phyloP scores from a whole-genome alignment of 371 early-diverging fungal genomes.

The Funneliformis caledonium region DNA sequence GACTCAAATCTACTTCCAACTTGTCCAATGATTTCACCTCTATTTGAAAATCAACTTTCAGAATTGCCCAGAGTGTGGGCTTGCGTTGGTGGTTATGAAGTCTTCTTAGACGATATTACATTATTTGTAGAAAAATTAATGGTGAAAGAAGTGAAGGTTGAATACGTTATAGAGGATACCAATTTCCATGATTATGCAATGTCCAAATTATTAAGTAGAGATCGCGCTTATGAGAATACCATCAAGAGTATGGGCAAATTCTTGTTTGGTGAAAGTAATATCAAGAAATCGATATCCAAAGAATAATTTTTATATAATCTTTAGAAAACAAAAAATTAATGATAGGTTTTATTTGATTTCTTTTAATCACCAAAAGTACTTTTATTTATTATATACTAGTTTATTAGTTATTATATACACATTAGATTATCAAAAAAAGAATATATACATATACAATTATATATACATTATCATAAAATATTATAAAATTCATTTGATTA shows the following conservation, averaged over 20 bases:
- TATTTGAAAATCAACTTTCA: conserved; percentile 16
- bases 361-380: no score
- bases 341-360: no score
- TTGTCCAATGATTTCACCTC: conserved; percentile 13
- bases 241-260: conserved; percentile 14
- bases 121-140: conserved; percentile 14
- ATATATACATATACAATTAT: no score
- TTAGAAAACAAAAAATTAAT: no score
- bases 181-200: conserved; percentile 34
- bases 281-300: background rate
- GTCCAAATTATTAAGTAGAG: background rate
- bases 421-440: no score
- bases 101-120: conserved; percentile 16
- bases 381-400: no score
- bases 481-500: no score
- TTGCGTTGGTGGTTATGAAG: conserved; percentile 31
- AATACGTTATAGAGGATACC: background rate
- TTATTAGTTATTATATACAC: no score
- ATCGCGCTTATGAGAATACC: conserved; percentile 5
- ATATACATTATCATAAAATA: no score
- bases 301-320: no score
- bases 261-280: conserved; percentile 8
- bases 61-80: conserved; percentile 17
- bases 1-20: background rate
- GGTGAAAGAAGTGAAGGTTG: background rate